Conservation (phyloP, 768 basidiomycete genomes). For the Xanthoconium purpureum region DNA sequence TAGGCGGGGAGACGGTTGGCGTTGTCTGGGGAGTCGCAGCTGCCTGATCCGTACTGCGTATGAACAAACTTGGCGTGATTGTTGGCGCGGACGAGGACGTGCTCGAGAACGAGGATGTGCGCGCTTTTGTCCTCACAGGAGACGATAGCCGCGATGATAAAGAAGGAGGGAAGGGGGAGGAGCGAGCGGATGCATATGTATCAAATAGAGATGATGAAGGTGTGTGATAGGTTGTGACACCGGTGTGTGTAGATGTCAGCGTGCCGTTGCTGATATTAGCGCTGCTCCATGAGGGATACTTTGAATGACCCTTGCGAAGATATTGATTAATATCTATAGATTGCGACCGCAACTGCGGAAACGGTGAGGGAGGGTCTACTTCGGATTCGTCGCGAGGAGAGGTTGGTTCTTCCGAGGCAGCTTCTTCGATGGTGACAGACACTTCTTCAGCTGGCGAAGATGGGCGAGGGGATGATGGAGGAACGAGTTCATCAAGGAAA, state of each 20-base stretch:
- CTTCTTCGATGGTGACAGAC: conserved; percentile 12
- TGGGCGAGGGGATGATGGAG: conserved; percentile 27
- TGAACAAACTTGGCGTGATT: conserved; percentile 60
- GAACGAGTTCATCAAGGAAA: conserved; percentile 59
- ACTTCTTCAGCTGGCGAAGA: conserved; percentile 11
- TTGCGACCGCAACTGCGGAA: conserved; percentile 18
- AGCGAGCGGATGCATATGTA: conserved; percentile 55
- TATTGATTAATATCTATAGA: conserved; percentile 28
- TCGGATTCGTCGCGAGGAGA: neutral
- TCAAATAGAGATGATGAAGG: conserved; percentile 78
- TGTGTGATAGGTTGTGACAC: conserved; percentile 68
- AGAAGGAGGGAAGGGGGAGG: conserved; percentile 48
- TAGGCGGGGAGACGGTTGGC: conserved; percentile 8
- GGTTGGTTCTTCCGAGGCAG: conserved; percentile 13
- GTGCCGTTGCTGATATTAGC: conserved; percentile 46
- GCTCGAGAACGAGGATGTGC: conserved; percentile 38
- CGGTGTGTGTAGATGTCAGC: conserved; percentile 54
- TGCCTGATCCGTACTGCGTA: conserved; percentile 27
- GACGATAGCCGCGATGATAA: conserved; percentile 28
- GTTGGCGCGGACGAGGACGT: conserved; percentile 44
- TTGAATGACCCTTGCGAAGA: conserved; percentile 30
- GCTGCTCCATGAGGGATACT: conserved; percentile 47
- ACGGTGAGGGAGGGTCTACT: conserved; percentile 23
- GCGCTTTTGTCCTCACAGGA: conserved; percentile 28
- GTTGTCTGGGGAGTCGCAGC: conserved; percentile 15